Evolutionary conservation across 257 asterid genomes (phyloP).

Genomic region (Avicennia marina): DNA sequence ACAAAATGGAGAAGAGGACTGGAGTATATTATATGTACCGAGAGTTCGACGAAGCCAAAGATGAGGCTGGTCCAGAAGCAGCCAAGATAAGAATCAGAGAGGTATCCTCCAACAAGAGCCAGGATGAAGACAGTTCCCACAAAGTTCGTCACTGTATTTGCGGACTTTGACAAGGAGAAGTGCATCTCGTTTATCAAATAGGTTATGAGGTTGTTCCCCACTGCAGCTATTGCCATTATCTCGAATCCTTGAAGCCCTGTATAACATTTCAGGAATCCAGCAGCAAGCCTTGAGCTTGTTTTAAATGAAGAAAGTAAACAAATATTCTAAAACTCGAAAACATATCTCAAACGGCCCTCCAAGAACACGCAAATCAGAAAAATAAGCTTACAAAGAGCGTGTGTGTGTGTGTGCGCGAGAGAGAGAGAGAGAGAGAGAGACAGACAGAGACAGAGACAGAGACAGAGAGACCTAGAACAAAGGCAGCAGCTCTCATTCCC

Average conservation of each 20-base stretch:
- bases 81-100: constrained; percentile 89
- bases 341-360: no score
- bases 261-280: no score
- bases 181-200: constrained; percentile 93
- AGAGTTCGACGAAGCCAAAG: constrained; percentile 81
- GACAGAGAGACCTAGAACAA: constrained; percentile 57
- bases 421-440: constrained; percentile 8
- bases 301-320: no score
- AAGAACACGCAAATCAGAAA: neutral
- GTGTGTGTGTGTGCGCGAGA: no score
- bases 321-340: no score
- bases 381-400: neutral
- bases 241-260: constrained; percentile 92
- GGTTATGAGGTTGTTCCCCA: constrained; percentile 90
- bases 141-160: constrained; percentile 86
- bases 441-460: no score
- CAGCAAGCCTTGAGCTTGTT: no score
- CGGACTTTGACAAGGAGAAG: constrained; percentile 70
- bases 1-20: no score
- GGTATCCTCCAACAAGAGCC: constrained; percentile 82
- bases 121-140: constrained; percentile 79
- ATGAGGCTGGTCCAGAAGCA: constrained; percentile 92
- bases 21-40: constrained; percentile 59
- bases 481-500: constrained; percentile 71
- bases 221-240: constrained; percentile 97